Conservation (phyloP, 1,139 yeast genomes). For the Debaryomycetaceae sp. region DNA sequence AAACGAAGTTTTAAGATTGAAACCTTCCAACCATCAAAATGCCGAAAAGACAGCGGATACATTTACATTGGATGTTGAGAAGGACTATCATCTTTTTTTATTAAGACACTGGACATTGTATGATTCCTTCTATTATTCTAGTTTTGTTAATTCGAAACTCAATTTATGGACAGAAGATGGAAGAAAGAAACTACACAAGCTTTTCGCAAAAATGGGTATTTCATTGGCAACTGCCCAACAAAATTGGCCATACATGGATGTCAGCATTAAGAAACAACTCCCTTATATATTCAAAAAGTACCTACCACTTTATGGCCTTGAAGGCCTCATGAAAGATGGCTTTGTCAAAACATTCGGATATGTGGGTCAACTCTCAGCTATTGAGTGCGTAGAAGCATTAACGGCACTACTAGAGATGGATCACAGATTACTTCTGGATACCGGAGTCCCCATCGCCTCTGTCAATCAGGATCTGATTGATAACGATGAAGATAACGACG, state of each 20-base stretch:
- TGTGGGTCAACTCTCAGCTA: slow-evolving; percentile 83
- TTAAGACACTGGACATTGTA: slow-evolving; percentile 92
- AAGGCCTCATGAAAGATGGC: slow-evolving; percentile 81
- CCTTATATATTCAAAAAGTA: slow-evolving; percentile 68
- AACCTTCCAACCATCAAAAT: slow-evolving; percentile 23
- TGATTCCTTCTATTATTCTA: slow-evolving; percentile 85
- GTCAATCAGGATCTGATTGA: slow-evolving; percentile 19
- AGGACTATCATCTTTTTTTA: slow-evolving; percentile 82
- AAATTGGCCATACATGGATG: slow-evolving; percentile 89
- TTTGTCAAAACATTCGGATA: slow-evolving; percentile 83
- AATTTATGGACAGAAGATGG: slow-evolving; percentile 93
- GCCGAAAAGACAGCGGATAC: slow-evolving; percentile 59
- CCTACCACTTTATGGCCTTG: slow-evolving; percentile 73
- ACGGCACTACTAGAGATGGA: slow-evolving; percentile 80
- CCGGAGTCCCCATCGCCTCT: slow-evolving; percentile 14
- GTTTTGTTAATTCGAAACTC: slow-evolving; percentile 83
- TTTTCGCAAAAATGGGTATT: slow-evolving; percentile 96
- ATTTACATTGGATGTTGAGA: slow-evolving; percentile 61
- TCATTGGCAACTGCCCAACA: slow-evolving; percentile 86
- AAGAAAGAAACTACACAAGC: slow-evolving; percentile 75
- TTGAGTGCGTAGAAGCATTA: slow-evolving; percentile 88
- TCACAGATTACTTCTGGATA: slow-evolving; percentile 23
- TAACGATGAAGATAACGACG: slow-evolving; percentile 23
- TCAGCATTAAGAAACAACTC: slow-evolving; percentile 69
- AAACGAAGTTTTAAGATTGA: slow-evolving; percentile 79